These are phyloP conservation scores for Coffea canephora DNA, from an alignment of 257 asterid genomes.

Conservation along the genomic window DNA sequence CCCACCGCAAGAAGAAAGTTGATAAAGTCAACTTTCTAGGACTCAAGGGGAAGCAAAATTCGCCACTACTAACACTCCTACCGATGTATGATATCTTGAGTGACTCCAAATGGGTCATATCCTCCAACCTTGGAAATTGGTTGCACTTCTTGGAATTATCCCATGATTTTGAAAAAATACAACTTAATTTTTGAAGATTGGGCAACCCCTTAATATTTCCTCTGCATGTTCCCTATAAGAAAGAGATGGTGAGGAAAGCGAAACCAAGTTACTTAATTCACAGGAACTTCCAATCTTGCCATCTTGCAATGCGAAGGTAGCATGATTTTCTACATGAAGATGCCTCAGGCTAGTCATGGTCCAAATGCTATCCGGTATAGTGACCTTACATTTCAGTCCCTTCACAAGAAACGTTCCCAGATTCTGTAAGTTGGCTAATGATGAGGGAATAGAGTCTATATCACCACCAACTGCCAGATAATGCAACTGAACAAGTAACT, in stretches of 20 bases:
- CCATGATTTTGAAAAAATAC: not conserved
- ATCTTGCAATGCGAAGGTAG: not conserved
- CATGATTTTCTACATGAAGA: not conserved
- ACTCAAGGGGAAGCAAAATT: not conserved
- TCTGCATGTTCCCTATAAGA: not conserved
- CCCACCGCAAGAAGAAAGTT: slow-evolving; percentile 7
- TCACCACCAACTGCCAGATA: slow-evolving; percentile 10
- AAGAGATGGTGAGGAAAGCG: slow-evolving; percentile 9
- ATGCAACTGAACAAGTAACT: slow-evolving; percentile 1
- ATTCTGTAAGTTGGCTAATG: not conserved
- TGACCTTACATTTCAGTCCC: slow-evolving; percentile 9
- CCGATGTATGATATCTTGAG: not conserved
- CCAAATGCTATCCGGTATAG: slow-evolving; percentile 10
- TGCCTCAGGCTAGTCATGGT: slow-evolving; percentile 4
- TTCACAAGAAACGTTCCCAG: slow-evolving; percentile 12
- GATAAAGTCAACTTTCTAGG: not conserved
- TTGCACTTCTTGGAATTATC: no score
- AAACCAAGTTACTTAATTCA: not conserved
- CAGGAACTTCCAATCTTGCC: not conserved
- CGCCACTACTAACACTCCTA: not conserved
- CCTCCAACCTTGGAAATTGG: not conserved
- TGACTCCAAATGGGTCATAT: not conserved
- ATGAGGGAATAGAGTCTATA: slow-evolving; percentile 7
- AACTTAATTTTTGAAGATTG: slow-evolving; percentile 8
- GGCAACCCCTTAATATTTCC: slow-evolving; percentile 1